A percentile compares a stretch with the other conserved stretches of the same genome.
Evolutionary conservation across 345 rosid species (phyloP).

Genomic region (Rhodamnia argentea): DNA sequence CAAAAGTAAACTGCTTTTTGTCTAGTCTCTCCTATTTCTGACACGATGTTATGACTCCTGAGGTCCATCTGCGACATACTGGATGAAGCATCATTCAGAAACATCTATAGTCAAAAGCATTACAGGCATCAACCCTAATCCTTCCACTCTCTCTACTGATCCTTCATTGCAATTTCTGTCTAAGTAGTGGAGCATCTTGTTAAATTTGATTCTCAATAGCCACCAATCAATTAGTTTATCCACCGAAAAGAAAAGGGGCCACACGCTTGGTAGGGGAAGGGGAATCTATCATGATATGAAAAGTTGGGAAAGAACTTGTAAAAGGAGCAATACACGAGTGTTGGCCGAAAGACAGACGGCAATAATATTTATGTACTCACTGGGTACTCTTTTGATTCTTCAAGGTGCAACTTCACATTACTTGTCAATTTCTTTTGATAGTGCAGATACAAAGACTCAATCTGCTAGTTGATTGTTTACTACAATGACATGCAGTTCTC

Average conservation of each 20-base stretch:
- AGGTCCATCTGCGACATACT: background rate
- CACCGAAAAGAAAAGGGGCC: background rate
- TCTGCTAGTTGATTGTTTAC: background rate
- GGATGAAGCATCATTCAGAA: background rate
- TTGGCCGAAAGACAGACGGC: background rate
- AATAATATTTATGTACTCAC: background rate
- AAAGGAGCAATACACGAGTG: background rate
- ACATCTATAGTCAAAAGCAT: background rate
- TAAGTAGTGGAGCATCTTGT: background rate
- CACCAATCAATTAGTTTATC: background rate
- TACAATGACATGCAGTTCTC: background rate
- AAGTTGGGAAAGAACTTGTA: background rate
- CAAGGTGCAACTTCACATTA: background rate
- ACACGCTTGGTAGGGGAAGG: background rate
- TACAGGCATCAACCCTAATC: background rate
- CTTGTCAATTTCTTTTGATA: background rate
- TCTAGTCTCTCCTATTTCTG: background rate
- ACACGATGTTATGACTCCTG: background rate
- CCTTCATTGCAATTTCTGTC: background rate
- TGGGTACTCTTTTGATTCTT: background rate
- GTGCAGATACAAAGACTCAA: background rate
- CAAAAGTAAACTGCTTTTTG: background rate
- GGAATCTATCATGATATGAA: background rate
- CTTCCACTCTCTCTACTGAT: background rate
- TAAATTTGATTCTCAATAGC: background rate